phyloP scores from a whole-genome alignment of 805 yeast species.

The Deakozyma indianensis region DNA sequence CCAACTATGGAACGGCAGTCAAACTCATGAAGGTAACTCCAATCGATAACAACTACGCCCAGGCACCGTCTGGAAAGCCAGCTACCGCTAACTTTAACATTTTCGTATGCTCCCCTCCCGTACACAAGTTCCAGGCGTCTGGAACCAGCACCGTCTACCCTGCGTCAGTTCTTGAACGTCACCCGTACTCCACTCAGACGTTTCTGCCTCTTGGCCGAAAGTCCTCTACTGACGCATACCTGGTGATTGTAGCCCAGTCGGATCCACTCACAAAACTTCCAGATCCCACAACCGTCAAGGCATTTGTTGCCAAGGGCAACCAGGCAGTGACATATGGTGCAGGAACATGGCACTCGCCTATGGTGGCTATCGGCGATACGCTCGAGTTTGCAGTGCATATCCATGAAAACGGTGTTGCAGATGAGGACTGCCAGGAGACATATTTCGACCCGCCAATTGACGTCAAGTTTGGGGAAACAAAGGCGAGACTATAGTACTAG shows the following conservation, averaged over 20 bases:
- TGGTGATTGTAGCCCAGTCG: constrained; percentile 67
- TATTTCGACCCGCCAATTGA: constrained; percentile 36
- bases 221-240: constrained; percentile 35
- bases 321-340: constrained; percentile 81
- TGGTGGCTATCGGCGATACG: constrained; percentile 62
- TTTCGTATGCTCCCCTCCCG: constrained; percentile 68
- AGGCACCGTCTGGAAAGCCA: constrained; percentile 31
- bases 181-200: constrained; percentile 79
- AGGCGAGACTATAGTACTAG: too few species aligned
- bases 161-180: constrained; percentile 71
- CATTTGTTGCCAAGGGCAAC: constrained; percentile 65
- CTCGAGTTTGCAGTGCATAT: constrained; percentile 82
- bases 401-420: constrained; percentile 66
- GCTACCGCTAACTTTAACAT: constrained; percentile 67
- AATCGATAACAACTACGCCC: constrained; percentile 34
- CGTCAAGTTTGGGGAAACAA: constrained; percentile 10
- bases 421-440: constrained; percentile 75
- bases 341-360: constrained; percentile 92
- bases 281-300: constrained; percentile 29
- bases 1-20: constrained; percentile 90
- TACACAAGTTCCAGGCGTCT: constrained; percentile 31
- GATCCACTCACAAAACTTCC: constrained; percentile 17
- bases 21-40: constrained; percentile 66
- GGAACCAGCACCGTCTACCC: constrained; percentile 23
- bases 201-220: constrained; percentile 78